Percentiles rank a stretch among this genome's conserved stretches.
phyloP scores from a whole-genome alignment of 129 eudicot genomes.

The Tagetes erecta region DNA sequence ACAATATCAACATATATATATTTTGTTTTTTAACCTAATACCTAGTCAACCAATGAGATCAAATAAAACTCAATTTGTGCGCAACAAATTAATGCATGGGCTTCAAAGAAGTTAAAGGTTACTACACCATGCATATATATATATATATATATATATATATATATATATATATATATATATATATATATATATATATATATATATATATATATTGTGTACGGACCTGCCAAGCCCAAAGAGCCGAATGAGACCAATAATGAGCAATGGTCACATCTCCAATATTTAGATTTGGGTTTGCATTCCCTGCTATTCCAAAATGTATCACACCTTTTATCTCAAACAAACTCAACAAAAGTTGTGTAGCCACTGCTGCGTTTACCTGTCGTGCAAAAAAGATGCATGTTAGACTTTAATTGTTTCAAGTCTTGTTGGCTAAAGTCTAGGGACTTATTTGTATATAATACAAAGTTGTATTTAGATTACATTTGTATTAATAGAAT shows the following conservation, averaged over 20 bases:
- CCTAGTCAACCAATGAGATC: too few species aligned
- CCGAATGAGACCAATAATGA: conserved; percentile 55
- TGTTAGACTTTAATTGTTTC: neutral
- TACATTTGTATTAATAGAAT: too few species aligned
- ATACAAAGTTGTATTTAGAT: too few species aligned
- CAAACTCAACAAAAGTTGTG: conserved; percentile 52
- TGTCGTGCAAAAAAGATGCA: neutral
- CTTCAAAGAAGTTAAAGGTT: too few species aligned
- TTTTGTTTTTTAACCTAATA: neutral
- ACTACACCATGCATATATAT: too few species aligned
- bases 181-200: too few species aligned
- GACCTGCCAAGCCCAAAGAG: conserved; percentile 74
- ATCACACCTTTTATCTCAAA: conserved; percentile 62
- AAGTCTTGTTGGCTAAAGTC: too few species aligned
- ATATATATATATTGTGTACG: neutral
- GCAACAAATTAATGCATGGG: too few species aligned
- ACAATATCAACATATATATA: neutral
- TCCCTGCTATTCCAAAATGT: conserved; percentile 72
- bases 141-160: too few species aligned
- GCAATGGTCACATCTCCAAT: conserved; percentile 74
- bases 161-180: too few species aligned
- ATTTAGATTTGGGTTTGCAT: conserved; percentile 55
- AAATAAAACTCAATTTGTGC: neutral
- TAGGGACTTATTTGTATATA: too few species aligned
- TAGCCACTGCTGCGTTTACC: conserved; percentile 60